Base-by-base conservation (phyloP, 306 rosid genomes). In the Prunus mume region DNA sequence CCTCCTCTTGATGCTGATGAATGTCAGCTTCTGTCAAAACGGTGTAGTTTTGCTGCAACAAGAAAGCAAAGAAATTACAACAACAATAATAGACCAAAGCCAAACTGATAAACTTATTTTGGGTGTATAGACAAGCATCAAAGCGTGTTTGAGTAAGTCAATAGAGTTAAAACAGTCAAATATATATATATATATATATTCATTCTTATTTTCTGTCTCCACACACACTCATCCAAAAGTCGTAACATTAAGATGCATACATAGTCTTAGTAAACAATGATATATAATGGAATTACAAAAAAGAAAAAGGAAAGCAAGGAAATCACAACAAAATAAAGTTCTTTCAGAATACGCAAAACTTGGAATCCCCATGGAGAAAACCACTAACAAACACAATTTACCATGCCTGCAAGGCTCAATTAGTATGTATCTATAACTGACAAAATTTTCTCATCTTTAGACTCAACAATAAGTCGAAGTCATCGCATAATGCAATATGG, bases 1-100 rank as follows among this genome's bases (percentile, higher is more conserved):
- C 93, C 43, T 85, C 93, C 77, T 87, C 93, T 73, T 89, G 93
- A 22, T 81, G 87, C 72, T 80, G 90, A 57, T n/a, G 75, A 75
- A 89, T 89, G 79, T 89, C 90, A 13, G 61, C 79, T 83, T 85
- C 91, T 4, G 81, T 86, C 84, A 89, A 76, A 71, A 89, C 81
- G 6, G 83, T 82, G 78, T 74, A 87, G 84, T 79, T 87, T 82
- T 79, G 88, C 93, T 87, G 89, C 73, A 73, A 72, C 74, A 62
- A 77, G 20, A 65, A 61, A 13, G 13, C 43, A 57, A 46, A 47
- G 12, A 79, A 55, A 68, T 63, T 58, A 71, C 11, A 18, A 46
- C 30, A 34, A 67, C 4, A 60, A 12, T 4, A 2, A 12, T 12
- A 2, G 65, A 52, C 61, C 22, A 28, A 5, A n/a, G 49, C 69